A percentile compares a stretch with the other conserved stretches of the same genome.
phyloP scores from a whole-genome alignment of 2,329 filamentous ascomycete species.

The Trichoderma sp. region DNA sequence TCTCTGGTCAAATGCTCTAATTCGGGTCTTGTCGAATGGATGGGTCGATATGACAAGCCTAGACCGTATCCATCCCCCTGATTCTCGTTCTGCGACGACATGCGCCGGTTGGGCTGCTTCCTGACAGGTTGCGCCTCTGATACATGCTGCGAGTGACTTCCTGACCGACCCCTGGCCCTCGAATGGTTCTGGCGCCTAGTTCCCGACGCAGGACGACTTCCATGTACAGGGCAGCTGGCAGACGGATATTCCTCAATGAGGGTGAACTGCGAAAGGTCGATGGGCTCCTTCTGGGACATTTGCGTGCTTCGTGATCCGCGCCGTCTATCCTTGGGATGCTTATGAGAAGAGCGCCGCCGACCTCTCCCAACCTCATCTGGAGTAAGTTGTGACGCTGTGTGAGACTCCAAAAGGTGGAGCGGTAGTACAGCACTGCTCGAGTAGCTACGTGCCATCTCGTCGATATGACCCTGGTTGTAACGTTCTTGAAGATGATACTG shows the following conservation, averaged over 20 bases:
- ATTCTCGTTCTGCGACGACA: slow-evolving; percentile 1
- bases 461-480: not conserved
- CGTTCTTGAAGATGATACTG: slow-evolving; percentile 17
- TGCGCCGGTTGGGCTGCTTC: slow-evolving; percentile 2
- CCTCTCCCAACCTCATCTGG: slow-evolving; percentile 23
- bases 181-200: slow-evolving; percentile 25
- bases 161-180: slow-evolving; percentile 18
- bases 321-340: slow-evolving; percentile 11
- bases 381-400: not conserved
- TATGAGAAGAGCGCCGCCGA: slow-evolving; percentile 25
- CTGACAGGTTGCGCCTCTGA: not conserved
- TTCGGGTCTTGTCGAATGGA: not conserved
- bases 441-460: slow-evolving; percentile 10
- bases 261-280: slow-evolving; percentile 35
- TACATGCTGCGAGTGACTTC: slow-evolving; percentile 18
- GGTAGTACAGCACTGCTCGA: slow-evolving; percentile 20
- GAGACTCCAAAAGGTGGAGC: not conserved
- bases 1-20: not conserved
- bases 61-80: not conserved
- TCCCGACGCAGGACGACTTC: slow-evolving; percentile 32
- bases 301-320: slow-evolving; percentile 25
- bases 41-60: not conserved
- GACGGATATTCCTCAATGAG: slow-evolving; percentile 35
- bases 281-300: slow-evolving; percentile 20
- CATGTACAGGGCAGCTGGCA: slow-evolving; percentile 33